These are phyloP conservation scores for Cladosporium velox DNA, from an alignment of 2,329 filamentous ascomycete genomes.

Conservation along the genomic window DNA sequence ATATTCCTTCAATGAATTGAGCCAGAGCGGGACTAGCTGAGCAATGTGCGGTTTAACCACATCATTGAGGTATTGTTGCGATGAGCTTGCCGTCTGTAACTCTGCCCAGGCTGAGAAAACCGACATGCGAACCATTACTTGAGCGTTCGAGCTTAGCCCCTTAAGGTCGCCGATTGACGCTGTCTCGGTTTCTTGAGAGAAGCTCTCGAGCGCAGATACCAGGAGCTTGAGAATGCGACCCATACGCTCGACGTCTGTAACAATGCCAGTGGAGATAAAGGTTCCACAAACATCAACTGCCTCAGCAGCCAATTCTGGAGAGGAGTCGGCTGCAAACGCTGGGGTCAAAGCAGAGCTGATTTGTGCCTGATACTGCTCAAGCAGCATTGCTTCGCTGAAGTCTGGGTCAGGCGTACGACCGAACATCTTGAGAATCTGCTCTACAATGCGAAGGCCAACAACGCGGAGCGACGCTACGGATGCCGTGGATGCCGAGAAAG, in stretches of 20 bases:
- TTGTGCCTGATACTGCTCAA: conserved; percentile 98
- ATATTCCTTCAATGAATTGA: conserved; percentile 90
- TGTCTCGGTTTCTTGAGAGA: conserved; percentile 75
- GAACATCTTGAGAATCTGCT: conserved; percentile 92
- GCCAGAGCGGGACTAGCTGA: conserved; percentile 87
- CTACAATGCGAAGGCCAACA: conserved; percentile 90
- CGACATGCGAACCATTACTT: conserved; percentile 98
- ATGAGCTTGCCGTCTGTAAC: conserved; percentile 88
- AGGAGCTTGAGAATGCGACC: conserved; percentile 93
- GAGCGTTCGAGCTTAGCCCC: conserved; percentile 89
- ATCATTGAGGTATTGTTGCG: conserved; percentile 84
- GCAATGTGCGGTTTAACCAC: conserved; percentile 90
- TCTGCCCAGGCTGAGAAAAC: conserved; percentile 98
- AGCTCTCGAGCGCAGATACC: conserved; percentile 87
- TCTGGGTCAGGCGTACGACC: conserved; percentile 94
- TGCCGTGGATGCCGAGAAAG: conserved; percentile 94
- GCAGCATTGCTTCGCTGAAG: conserved; percentile 91
- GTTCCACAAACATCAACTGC: conserved; percentile 97
- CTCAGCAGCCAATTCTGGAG: conserved; percentile 90
- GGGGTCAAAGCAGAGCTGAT: conserved; percentile 96
- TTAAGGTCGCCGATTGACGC: conserved; percentile 90
- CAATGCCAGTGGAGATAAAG: conserved; percentile 95
- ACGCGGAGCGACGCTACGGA: conserved; percentile 87
- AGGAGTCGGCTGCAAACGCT: conserved; percentile 93
- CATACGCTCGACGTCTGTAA: conserved; percentile 98